These are phyloP conservation scores for sorghum (Sorghum bicolor) DNA, from an alignment of 176 grass and related monocot species.

Conservation along the genomic window Sorghum_bicolor_NCBIv3 NC_012871.2:66154501-66155000, in stretches of 20 bases:
- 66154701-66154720: background rate
- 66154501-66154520: slow-evolving; percentile 90
- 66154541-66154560: background rate
- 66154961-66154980: slow-evolving; percentile 85
- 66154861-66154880: background rate
- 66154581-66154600: background rate
- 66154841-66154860: slow-evolving; percentile 60
- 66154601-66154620: background rate
- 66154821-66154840: slow-evolving; percentile 80
- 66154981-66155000: slow-evolving; percentile 34
- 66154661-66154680: slow-evolving; percentile 79
- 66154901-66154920: background rate
- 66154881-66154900: slow-evolving; percentile 16
- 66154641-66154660: slow-evolving; percentile 68
- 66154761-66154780: slow-evolving; percentile 80
- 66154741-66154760: slow-evolving; percentile 34
- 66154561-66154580: background rate
- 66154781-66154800: slow-evolving; percentile 70
- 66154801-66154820: slow-evolving; percentile 60
- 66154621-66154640: slow-evolving; percentile 78
- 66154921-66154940: background rate
- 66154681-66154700: slow-evolving; percentile 64
- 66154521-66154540: slow-evolving; percentile 52
- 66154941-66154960: slow-evolving; percentile 59
- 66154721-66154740: background rate